phyloP scores from a whole-genome alignment of 345 rosid species.

The Pelargonium nanum region DNA sequence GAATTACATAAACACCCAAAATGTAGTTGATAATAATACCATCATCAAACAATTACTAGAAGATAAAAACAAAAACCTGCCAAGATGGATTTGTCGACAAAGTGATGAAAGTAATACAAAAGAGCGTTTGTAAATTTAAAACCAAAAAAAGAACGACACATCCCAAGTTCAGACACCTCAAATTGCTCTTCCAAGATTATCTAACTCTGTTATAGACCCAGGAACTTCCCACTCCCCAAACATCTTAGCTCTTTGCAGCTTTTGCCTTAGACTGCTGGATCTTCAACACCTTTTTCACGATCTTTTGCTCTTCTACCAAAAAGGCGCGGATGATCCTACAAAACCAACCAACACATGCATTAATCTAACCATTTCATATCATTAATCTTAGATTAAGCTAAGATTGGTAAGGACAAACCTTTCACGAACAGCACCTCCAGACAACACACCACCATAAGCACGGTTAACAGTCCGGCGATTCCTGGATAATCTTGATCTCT shows the following conservation, averaged over 20 bases:
- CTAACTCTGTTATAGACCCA: background rate
- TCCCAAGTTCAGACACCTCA: too few relatives aligned
- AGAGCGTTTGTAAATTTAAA: too few relatives aligned
- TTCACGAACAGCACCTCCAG: slow-evolving; percentile 63
- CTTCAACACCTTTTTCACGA: slow-evolving; percentile 58
- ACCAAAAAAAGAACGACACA: too few relatives aligned
- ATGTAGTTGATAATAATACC: slow-evolving; percentile 1
- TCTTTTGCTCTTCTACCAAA: slow-evolving; percentile 66
- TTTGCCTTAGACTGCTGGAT: slow-evolving; percentile 51
- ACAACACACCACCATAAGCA: slow-evolving; percentile 25
- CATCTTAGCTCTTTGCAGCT: slow-evolving; percentile 32
- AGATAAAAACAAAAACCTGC: slow-evolving; percentile 15
- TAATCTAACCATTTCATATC: background rate
- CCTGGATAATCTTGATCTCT: slow-evolving; percentile 57
- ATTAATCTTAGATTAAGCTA: background rate
- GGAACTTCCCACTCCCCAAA: background rate
- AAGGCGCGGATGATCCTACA: slow-evolving; percentile 52
- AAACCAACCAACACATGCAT: background rate
- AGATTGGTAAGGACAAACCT: slow-evolving; percentile 27
- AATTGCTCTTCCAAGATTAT: too few relatives aligned
- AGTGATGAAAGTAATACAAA: slow-evolving; percentile 1
- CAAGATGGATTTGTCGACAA: slow-evolving; percentile 17
- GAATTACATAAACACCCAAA: too few relatives aligned
- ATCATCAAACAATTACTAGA: slow-evolving; percentile 1
- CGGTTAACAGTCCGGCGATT: slow-evolving; percentile 68